phyloP scores from a whole-genome alignment of 495 filamentous ascomycete species.

The Penicillium angulare region DNA sequence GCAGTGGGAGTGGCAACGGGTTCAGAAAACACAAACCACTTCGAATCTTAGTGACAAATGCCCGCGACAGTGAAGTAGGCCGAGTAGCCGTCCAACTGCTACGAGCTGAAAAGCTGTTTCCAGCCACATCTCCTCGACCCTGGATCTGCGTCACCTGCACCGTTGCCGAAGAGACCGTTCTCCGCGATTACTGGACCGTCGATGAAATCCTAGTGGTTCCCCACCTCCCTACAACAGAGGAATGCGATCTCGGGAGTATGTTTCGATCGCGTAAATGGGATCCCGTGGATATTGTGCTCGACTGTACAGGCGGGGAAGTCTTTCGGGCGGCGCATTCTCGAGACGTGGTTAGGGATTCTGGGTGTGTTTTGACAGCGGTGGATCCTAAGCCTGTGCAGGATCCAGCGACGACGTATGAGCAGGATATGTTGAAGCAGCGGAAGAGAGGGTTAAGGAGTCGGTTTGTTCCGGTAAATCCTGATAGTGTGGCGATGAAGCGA shows the following conservation, averaged over 20 bases:
- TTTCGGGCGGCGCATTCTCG: slow-evolving; percentile 34
- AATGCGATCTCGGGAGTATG: slow-evolving; percentile 28
- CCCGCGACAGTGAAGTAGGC: slow-evolving; percentile 36
- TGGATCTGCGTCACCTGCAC: slow-evolving; percentile 45
- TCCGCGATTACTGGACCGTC: slow-evolving; percentile 25
- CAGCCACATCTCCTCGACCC: slow-evolving; percentile 17
- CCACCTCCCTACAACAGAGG: slow-evolving; percentile 17
- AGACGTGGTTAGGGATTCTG: slow-evolving; percentile 33
- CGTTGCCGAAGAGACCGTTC: slow-evolving; percentile 23
- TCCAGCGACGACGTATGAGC: slow-evolving; percentile 5
- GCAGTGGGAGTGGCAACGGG: not conserved
- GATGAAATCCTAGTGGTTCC: slow-evolving; percentile 34
- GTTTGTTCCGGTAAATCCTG: slow-evolving; percentile 41
- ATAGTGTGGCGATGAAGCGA: slow-evolving; percentile 26
- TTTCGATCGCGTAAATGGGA: slow-evolving; percentile 34
- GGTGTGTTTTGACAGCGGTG: slow-evolving; percentile 37
- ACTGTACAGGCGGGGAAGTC: slow-evolving; percentile 34
- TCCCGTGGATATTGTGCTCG: slow-evolving; percentile 42
- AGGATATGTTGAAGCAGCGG: slow-evolving; percentile 15
- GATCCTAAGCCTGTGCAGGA: slow-evolving; percentile 26
- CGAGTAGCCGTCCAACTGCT: slow-evolving; percentile 38
- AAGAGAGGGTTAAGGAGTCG: slow-evolving; percentile 30
- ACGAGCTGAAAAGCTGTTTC: slow-evolving; percentile 32
- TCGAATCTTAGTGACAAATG: slow-evolving; percentile 41
- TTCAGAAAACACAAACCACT: slow-evolving; percentile 16